Conservation (phyloP, 2,329 filamentous ascomycete genomes). For the Sclerotinia minor region DNA sequence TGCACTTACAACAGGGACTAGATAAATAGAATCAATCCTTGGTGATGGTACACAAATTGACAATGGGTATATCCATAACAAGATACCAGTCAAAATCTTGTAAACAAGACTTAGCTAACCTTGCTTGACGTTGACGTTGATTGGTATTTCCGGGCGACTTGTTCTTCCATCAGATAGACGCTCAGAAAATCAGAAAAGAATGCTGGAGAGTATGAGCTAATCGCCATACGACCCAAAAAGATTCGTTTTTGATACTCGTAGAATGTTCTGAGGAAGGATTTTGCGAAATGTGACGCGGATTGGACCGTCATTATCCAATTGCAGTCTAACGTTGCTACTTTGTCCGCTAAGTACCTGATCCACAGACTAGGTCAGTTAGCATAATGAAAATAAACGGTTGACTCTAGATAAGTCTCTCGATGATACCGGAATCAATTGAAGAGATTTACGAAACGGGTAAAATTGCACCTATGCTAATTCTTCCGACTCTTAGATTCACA, state of each 20-base stretch:
- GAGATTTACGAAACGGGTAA: background rate
- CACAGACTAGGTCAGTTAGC: too few species aligned
- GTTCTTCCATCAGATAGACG: background rate
- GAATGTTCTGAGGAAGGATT: background rate
- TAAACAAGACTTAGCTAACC: background rate
- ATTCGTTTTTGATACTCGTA: background rate
- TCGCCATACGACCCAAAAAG: background rate
- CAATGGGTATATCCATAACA: background rate
- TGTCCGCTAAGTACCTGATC: too few species aligned
- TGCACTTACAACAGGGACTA: background rate
- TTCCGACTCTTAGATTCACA: background rate
- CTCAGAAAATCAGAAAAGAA: background rate
- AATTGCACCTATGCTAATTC: background rate
- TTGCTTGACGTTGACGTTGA: background rate
- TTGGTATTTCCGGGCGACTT: background rate
- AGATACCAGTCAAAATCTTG: background rate
- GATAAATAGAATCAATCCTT: background rate
- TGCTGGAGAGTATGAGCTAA: background rate
- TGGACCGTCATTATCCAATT: too few species aligned
- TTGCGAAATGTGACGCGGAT: background rate
- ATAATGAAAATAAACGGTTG: too few species aligned
- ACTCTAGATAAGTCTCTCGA: background rate
- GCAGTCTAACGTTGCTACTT: too few species aligned
- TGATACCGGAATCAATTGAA: background rate
- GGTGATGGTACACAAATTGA: too few species aligned